These are phyloP conservation scores for Dothideomycetidae sp. DNA, from an alignment of 2,329 filamentous ascomycete species.

Conservation along the genomic window DNA sequence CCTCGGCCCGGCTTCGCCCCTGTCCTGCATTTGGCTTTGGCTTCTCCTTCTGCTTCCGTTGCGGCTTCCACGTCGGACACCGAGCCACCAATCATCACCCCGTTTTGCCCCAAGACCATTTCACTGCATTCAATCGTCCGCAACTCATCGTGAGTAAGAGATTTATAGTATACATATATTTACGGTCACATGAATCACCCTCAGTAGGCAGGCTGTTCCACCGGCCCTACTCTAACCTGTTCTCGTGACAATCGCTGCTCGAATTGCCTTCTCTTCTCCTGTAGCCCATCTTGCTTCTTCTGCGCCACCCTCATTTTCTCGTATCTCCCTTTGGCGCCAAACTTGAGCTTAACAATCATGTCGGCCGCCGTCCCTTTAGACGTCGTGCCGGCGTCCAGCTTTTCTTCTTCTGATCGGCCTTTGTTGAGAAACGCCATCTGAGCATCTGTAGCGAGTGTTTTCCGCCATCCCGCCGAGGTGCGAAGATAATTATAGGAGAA, in stretches of 20 bases:
- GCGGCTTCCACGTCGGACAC: too few species aligned
- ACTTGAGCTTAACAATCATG: slow-evolving; percentile 84
- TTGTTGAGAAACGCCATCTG: slow-evolving; percentile 60
- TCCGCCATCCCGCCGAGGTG: slow-evolving; percentile 56
- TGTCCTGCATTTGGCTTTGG: too few species aligned
- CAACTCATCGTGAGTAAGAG: too few species aligned
- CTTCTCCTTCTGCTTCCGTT: too few species aligned
- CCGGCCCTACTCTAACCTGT: slow-evolving; percentile 36
- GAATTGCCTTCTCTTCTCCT: slow-evolving; percentile 29
- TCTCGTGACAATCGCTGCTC: slow-evolving; percentile 27
- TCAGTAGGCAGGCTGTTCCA: too few species aligned
- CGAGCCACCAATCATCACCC: too few species aligned
- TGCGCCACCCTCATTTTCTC: slow-evolving; percentile 10
- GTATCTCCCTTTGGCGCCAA: slow-evolving; percentile 59
- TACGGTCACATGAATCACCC: too few species aligned
- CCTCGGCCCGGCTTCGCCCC: too few species aligned
- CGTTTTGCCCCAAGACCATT: too few species aligned
- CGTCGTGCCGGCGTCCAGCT: slow-evolving; percentile 42
- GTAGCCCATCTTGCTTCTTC: slow-evolving; percentile 10
- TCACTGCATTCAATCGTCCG: too few species aligned
- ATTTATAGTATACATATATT: too few species aligned
- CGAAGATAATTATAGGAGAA: slow-evolving; percentile 46
- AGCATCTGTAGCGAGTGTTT: slow-evolving; percentile 41
- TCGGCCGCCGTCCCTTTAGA: slow-evolving; percentile 72
- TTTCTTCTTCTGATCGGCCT: slow-evolving; percentile 39